phyloP scores from a whole-genome alignment of 2,329 filamentous ascomycete species.

The Tolypocladium ovalisporum region DNA sequence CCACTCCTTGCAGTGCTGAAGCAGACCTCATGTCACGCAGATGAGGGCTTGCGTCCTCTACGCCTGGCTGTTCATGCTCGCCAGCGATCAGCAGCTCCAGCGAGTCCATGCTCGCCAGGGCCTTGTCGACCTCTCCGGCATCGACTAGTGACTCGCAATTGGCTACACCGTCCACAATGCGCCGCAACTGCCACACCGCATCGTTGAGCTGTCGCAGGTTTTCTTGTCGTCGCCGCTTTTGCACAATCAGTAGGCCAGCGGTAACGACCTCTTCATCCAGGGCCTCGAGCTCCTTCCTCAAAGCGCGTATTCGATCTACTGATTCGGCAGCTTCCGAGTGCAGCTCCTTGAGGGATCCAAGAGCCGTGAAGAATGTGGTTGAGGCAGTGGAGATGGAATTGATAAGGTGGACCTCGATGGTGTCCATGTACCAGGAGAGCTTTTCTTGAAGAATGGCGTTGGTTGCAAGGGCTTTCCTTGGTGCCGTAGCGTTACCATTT shows the following conservation, averaged over 20 bases:
- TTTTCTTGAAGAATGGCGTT: constrained; percentile 98
- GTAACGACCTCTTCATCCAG: constrained; percentile 82
- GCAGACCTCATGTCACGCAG: constrained; percentile 64
- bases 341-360: constrained; percentile 81
- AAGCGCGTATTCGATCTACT: constrained; percentile 69
- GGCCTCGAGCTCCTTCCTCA: constrained; percentile 68
- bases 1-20: constrained; percentile 69
- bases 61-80: constrained; percentile 34
- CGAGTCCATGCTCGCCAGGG: constrained; percentile 64
- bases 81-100: constrained; percentile 76
- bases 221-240: constrained; percentile 69
- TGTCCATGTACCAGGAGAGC: constrained; percentile 99
- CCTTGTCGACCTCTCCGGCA: constrained; percentile 69
- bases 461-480: constrained; percentile 80
- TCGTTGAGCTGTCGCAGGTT: constrained; percentile 76
- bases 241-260: constrained; percentile 74
- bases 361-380: constrained; percentile 87
- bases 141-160: constrained; percentile 75
- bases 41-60: constrained; percentile 18
- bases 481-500: constrained; percentile 37
- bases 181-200: constrained; percentile 71
- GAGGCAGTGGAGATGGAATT: constrained; percentile 93
- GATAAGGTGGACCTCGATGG: constrained; percentile 92
- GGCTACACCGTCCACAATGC: constrained; percentile 64
- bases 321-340: constrained; percentile 90